A percentile compares a stretch with the other conserved stretches of the same genome.
These are phyloP conservation scores for Penicillium manginii DNA, from an alignment of 495 filamentous ascomycete genomes.

Conservation along the genomic window DNA sequence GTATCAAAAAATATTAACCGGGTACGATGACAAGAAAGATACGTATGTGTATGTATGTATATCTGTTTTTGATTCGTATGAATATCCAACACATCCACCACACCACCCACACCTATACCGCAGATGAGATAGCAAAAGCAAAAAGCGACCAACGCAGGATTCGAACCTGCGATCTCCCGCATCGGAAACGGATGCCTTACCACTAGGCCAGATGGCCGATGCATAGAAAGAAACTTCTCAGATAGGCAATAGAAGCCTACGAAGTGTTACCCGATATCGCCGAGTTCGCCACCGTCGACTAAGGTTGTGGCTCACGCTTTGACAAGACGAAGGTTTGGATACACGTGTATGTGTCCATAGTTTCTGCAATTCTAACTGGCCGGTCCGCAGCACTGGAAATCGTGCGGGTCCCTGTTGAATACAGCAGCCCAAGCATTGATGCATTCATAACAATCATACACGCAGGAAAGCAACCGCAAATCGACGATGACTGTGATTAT, in stretches of 20 bases:
- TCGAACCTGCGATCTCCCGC: constrained; percentile 40
- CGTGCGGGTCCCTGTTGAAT: not conserved
- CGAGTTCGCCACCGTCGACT: not conserved
- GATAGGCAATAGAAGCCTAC: not conserved
- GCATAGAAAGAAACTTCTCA: not conserved
- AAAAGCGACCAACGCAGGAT: constrained; percentile 37
- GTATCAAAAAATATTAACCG: no score
- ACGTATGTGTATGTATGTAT: no score
- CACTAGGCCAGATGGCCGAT: constrained; percentile 38
- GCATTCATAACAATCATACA: not conserved
- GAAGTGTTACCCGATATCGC: not conserved
- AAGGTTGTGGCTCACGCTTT: not conserved
- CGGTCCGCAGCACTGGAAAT: not conserved
- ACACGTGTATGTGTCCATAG: constrained; percentile 1
- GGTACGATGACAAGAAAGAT: no score
- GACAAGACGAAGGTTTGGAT: not conserved
- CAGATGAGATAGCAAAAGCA: constrained; percentile 1
- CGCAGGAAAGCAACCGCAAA: no score
- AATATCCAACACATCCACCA: no score
- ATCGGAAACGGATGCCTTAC: constrained; percentile 41
- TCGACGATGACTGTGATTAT: no score
- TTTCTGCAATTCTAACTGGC: not conserved
- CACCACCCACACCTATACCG: no score
- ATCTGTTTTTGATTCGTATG: no score
- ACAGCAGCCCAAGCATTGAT: not conserved